Evolutionary conservation across 1,284 basidiomycete genomes (phyloP), one percentile per base, ranked within the genome.

Genomic region (Rhodofomes roseus): DNA sequence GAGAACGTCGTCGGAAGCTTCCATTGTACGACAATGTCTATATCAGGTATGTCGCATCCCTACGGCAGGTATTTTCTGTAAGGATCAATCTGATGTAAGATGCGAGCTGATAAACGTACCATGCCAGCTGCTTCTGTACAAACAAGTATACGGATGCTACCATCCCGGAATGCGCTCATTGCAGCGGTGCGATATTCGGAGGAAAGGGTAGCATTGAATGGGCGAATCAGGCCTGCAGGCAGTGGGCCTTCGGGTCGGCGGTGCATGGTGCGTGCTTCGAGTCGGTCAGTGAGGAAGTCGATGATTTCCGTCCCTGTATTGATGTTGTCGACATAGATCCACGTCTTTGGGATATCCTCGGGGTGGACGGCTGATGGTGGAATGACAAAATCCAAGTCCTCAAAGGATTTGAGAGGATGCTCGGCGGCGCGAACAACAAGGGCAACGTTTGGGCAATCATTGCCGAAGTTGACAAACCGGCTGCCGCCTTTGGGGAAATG

Each of bases 361-460:
- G 31, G 6, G 4, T 4, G 5, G 16, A 9, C 14, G 6, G 62
- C 25, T 12, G 18, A 2, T 2, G 22, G 0, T 0, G 71, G 69
- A 1, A 79, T 67, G 6, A 77, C 22, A 50, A 79, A 79, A 54
- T 76, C 69, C 9, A 78, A 66, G 63, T 79, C 76, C 0, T 56
- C 43, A 58, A 68, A 77, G 0, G 71, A 67, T 54, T 75, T 75
- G 57, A 75, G 70, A 7, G 75, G 59, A 56, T 77, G 63, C 16
- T 78, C 64, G 7, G 76, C 76, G 1, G 72, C 72, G 0, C 75
- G 73, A 1, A 77, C 71, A 2, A 77, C 71, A 0, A 75, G 55
- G 2, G 77, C 71, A 2, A 79, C 73, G 60, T 77, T 78, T 0
- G 71, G 60, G 0, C 74, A 66, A 52, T 79, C 74, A 60, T 80